Evolutionary conservation across 352 stramenopile species (phyloP).

Genomic region (Phytophthora pini): DNA sequence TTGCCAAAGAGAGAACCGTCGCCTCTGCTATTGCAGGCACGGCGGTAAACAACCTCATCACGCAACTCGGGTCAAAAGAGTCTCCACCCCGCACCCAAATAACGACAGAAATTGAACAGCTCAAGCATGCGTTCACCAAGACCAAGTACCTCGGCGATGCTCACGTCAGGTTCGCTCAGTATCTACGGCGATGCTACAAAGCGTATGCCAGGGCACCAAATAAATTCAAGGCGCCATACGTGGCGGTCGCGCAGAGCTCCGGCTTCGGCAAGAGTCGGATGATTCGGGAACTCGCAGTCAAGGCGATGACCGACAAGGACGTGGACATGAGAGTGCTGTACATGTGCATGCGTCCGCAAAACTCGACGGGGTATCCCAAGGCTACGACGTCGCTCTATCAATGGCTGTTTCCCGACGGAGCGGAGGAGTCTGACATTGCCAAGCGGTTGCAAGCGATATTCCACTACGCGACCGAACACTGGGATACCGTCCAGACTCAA

Average conservation of each 20-base stretch:
- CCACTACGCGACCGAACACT: not conserved
- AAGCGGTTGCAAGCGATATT: slow-evolving; percentile 5
- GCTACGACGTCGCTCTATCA: slow-evolving; percentile 1
- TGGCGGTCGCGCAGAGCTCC: slow-evolving; percentile 19
- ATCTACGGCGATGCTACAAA: slow-evolving; percentile 17
- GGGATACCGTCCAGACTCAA: slow-evolving; percentile 2
- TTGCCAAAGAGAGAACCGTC: not conserved
- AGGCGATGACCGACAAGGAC: slow-evolving; percentile 2
- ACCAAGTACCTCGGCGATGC: slow-evolving; percentile 13
- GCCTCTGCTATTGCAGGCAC: not conserved
- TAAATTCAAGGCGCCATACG: slow-evolving; percentile 11
- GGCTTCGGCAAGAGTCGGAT: too few relatives aligned
- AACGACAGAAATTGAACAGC: not conserved
- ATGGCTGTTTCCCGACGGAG: slow-evolving; percentile 7
- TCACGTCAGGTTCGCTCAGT: slow-evolving; percentile 4
- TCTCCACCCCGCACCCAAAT: not conserved
- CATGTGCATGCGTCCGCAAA: slow-evolving; percentile 5
- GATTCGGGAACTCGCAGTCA: slow-evolving; percentile 1
- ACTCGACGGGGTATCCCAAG: slow-evolving; percentile 15
- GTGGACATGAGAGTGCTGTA: slow-evolving; percentile 15
- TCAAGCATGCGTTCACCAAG: slow-evolving; percentile 9
- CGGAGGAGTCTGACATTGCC: not conserved
- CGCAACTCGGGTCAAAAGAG: not conserved
- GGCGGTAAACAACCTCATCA: not conserved
- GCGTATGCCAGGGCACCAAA: not conserved